Conservation (phyloP, 208 protist species). For the Kentomonas sorsogonicus region DNA sequence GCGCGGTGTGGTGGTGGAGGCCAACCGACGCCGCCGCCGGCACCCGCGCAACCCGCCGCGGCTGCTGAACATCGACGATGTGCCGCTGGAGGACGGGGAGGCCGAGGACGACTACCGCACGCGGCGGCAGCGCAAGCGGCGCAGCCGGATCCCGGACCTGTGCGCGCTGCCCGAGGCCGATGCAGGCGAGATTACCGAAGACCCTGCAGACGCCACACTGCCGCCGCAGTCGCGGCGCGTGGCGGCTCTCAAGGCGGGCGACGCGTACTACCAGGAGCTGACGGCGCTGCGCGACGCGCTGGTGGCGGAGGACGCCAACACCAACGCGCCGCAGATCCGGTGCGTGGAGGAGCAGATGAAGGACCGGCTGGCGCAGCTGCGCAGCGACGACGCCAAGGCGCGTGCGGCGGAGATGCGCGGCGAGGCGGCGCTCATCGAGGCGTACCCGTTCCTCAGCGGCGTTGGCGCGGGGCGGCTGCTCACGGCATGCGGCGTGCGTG, state of each 20-base stretch:
- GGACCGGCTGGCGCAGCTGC: constrained; percentile 25
- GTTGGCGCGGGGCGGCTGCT: constrained; percentile 12
- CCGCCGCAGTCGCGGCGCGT: constrained; percentile 14
- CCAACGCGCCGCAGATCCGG: constrained; percentile 25
- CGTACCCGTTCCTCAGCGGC: constrained; percentile 21
- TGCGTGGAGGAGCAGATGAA: constrained; percentile 46
- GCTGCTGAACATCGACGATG: constrained; percentile 26
- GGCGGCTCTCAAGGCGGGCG: constrained; percentile 15
- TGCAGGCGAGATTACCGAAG: constrained; percentile 21
- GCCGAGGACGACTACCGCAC: constrained; percentile 22
- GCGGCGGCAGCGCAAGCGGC: constrained; percentile 20
- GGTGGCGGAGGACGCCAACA: constrained; percentile 23
- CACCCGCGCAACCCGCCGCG: constrained; percentile 16
- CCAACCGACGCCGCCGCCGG: constrained; percentile 17
- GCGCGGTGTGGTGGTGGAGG: constrained; percentile 25
- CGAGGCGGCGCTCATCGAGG: constrained; percentile 13
- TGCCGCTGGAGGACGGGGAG: constrained; percentile 23
- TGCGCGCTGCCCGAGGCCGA: constrained; percentile 12
- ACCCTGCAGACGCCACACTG: constrained; percentile 15
- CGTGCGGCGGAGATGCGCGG: constrained; percentile 13
- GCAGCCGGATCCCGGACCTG: constrained; percentile 13
- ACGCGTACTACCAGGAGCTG: constrained; percentile 52
- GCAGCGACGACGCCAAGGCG: constrained; percentile 14
- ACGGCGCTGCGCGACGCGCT: constrained; percentile 24
- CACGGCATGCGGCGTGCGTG: constrained; percentile 8